A percentile compares a stretch with the other conserved stretches of the same genome.
Evolutionary conservation across 257 asterid genomes (phyloP).

Genomic region (Solanum bukasovii): DNA sequence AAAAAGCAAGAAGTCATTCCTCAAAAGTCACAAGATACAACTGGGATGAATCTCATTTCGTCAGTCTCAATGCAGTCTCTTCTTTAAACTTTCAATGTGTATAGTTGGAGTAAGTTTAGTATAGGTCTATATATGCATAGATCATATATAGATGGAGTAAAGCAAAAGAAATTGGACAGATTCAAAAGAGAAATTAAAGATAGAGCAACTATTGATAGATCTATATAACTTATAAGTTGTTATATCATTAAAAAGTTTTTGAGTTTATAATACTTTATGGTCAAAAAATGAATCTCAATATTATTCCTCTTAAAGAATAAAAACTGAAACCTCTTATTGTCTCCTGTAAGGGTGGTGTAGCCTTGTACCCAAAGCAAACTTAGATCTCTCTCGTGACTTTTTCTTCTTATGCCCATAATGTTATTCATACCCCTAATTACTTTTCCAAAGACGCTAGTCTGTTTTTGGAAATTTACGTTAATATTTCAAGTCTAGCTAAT

Average conservation of each 20-base stretch:
- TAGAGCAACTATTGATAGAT: neutral
- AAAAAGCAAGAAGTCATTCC: neutral
- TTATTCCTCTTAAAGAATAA: constrained; percentile 10
- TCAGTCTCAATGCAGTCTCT: constrained; percentile 7
- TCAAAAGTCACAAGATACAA: constrained; percentile 52
- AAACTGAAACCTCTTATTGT: constrained; percentile 40
- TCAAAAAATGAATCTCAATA: neutral
- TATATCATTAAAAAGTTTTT: neutral
- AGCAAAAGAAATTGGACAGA: constrained; percentile 26
- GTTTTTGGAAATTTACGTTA: neutral
- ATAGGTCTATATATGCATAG: constrained; percentile 12
- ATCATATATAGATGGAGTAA: constrained; percentile 26
- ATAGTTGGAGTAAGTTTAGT: constrained; percentile 6
- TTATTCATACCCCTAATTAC: neutral
- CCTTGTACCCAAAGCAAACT: constrained; percentile 48
- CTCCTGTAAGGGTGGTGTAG: constrained; percentile 44
- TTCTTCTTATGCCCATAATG: constrained; percentile 15
- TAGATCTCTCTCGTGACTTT: constrained; percentile 12
- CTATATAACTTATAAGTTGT: neutral
- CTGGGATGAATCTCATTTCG: constrained; percentile 32
- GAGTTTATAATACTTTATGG: neutral
- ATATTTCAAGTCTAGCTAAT: neutral
- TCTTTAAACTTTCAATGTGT: constrained; percentile 2
- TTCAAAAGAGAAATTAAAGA: neutral
- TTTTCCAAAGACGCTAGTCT: neutral